Evolutionary conservation across 176 grass and related monocot species (phyloP), one percentile per base, ranked within the genome.

Genomic region (Oryza glumipatula): DNA sequence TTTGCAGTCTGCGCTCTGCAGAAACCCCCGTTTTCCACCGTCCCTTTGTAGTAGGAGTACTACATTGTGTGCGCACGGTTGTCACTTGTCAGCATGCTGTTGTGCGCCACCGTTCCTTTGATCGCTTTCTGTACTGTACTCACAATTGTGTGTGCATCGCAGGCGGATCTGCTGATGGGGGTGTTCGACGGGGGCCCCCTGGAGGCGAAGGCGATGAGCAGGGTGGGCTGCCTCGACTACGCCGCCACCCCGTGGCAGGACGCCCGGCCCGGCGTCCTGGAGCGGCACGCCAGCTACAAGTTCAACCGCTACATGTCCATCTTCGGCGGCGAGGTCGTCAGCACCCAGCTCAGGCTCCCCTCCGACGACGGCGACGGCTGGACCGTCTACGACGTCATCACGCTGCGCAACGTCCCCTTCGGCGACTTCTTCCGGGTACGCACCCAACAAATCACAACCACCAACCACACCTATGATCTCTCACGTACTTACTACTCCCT

Each of bases 281-380:
- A 95, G 82, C 89, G 96, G 45, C 91, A 76, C 13, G 77, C 89
- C 49, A 84, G 74, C 68, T 95, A 94, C 85, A 98, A 92, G 83
- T 92, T 95, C 76, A 94, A 89, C 80, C 89, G 93, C 2, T 91
- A 93, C 80, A 90, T 92, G 77, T 87, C 91, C 24, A 89, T 95
- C 66, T 93, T 95, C 75, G 91, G 91, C 11, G 89, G 96, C 17
- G 96, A 98, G 80, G 96, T 94, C 63, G 74, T 85, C 30, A 94
- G 93, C 80, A 90, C 78, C 23, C 93, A 98, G 78, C 52, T 87
- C 30, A 95, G 93, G 76, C 73, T 70, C n/a, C 79, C 84, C 2
- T 73, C 85, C 45, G 77, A 82, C 17, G 86, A 86, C 82, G 79
- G 77, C 85, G 77, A 85, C 70, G 87, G 91, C 6, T 95, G 96